Evolutionary conservation across 371 early-diverging fungal species (phyloP).

Genomic region (Mortierella sp.): DNA sequence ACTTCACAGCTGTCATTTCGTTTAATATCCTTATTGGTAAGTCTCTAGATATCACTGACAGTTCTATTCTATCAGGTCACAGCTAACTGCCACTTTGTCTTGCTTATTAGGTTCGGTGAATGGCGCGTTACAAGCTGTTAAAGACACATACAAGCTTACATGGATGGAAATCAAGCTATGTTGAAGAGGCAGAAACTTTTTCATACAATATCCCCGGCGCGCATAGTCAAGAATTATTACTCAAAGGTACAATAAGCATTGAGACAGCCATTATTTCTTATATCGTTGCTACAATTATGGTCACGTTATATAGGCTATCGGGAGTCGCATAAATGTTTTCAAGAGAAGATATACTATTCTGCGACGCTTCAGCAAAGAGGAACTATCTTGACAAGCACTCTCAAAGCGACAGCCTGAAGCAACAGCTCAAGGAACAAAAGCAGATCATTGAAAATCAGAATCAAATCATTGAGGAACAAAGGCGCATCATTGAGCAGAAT

Average conservation of each 20-base stretch:
- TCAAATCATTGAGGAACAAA: too few relatives aligned
- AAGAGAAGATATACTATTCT: neutral
- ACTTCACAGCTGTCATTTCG: slow-evolving; percentile 28
- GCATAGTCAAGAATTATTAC: neutral
- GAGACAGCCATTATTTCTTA: too few relatives aligned
- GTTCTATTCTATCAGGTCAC: too few relatives aligned
- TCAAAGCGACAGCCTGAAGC: too few relatives aligned
- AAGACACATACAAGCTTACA: neutral
- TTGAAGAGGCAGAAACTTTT: slow-evolving; percentile 20
- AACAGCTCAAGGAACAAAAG: too few relatives aligned
- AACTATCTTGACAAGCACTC: too few relatives aligned
- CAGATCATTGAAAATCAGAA: too few relatives aligned
- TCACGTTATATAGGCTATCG: neutral
- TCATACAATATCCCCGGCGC: slow-evolving; percentile 12
- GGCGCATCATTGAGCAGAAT: too few relatives aligned
- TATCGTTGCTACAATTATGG: neutral
- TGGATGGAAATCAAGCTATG: slow-evolving; percentile 10
- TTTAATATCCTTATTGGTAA: slow-evolving; percentile 39
- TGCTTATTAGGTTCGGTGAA: slow-evolving; percentile 10
- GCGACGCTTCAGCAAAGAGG: slow-evolving; percentile 1
- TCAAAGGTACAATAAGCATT: too few relatives aligned
- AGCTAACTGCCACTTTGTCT: too few relatives aligned
- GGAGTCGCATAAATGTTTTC: neutral
- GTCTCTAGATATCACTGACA: too few relatives aligned
- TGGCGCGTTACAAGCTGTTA: slow-evolving; percentile 11